phyloP scores from a whole-genome alignment of 805 yeast genomes.

The Metschnikowia hibisci region DNA sequence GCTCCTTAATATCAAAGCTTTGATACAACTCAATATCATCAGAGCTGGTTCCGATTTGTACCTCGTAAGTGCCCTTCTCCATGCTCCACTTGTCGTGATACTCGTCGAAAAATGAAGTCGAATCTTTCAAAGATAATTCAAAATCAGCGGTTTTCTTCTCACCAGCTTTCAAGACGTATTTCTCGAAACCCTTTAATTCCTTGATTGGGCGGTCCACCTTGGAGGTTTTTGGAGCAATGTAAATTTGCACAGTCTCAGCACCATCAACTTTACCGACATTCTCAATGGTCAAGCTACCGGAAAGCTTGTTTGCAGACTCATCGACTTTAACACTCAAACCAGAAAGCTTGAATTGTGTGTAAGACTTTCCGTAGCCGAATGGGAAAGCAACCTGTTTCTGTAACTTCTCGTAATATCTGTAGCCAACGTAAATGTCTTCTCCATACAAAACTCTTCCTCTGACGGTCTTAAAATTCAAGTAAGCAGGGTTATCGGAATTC shows the following conservation, averaged over 20 bases:
- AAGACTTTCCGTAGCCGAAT: slow-evolving; percentile 62
- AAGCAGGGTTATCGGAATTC: slow-evolving; percentile 55
- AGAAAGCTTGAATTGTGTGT: slow-evolving; percentile 45
- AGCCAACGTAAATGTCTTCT: slow-evolving; percentile 64
- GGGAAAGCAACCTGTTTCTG: slow-evolving; percentile 50
- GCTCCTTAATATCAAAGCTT: slow-evolving; percentile 6
- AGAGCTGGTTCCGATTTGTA: slow-evolving; percentile 42
- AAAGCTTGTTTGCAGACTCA: slow-evolving; percentile 24
- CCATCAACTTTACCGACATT: slow-evolving; percentile 51
- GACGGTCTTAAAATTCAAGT: slow-evolving; percentile 46
- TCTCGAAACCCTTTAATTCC: slow-evolving; percentile 57
- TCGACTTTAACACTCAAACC: slow-evolving; percentile 29
- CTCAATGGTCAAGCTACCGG: slow-evolving; percentile 37
- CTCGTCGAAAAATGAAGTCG: slow-evolving; percentile 53
- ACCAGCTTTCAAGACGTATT: slow-evolving; percentile 45
- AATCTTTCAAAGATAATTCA: slow-evolving; percentile 43
- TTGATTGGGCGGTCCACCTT: slow-evolving; percentile 49
- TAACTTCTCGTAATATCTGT: slow-evolving; percentile 54
- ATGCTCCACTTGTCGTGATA: slow-evolving; percentile 47
- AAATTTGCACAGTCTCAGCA: slow-evolving; percentile 54
- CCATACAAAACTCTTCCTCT: slow-evolving; percentile 57
- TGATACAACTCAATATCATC: slow-evolving; percentile 22
- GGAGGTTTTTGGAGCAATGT: slow-evolving; percentile 39
- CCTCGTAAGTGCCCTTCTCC: slow-evolving; percentile 48
- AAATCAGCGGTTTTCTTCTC: slow-evolving; percentile 36